Base-by-base conservation (phyloP, 371 early-diverging fungal species). In the Actinomortierella wolfii region DNA sequence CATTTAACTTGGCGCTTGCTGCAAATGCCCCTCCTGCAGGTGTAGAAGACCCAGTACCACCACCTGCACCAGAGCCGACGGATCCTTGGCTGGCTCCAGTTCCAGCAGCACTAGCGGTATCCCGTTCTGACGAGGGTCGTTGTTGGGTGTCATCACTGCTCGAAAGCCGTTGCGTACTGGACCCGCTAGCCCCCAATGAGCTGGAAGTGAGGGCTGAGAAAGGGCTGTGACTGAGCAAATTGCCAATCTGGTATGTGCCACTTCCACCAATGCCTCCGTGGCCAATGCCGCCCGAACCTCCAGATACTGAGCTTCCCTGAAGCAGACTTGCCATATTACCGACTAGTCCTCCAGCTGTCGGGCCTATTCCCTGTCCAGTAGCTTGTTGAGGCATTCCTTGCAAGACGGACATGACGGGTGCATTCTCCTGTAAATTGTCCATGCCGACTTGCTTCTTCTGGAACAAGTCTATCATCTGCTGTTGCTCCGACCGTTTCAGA, bases 401-500 rank as follows among this genome's bases (percentile, higher is more conserved):
- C 1, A 73, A 49, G 1, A 66, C 24, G 0, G 73, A 73, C 73
- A 73, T 73, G 42, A 62, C 63, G 0, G 57, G 50, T 11, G 73
- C 66, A 43, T 73, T 73, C 21, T 73, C 73, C n/a, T 62, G 63
- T 23, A 73, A 44, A 24, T 56, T 73, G 13, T 67, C 74, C 63
- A 73, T 63, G 15, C 57, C 59, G 3, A 28, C 54, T 15, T 67
- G 74, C 29, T 73, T 73, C 64, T 78, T 75, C 48, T 83, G 82
- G 43, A 89, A 86, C 20, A 78, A 56, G 18, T 87, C 87, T 6
- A 85, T 64, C 45, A 86, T 58, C 24, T 77, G 78, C 8, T 68
- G 77, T 60, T 86, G 87, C 6, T 89, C 89, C 9, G 71, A 57
- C 41, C 82, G 80, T 56, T 81, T 86, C 18, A 87, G 63, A 7